Evolutionary conservation across 2,329 filamentous ascomycete species (phyloP).

Genomic region (Colletotrichum shisoi): DNA sequence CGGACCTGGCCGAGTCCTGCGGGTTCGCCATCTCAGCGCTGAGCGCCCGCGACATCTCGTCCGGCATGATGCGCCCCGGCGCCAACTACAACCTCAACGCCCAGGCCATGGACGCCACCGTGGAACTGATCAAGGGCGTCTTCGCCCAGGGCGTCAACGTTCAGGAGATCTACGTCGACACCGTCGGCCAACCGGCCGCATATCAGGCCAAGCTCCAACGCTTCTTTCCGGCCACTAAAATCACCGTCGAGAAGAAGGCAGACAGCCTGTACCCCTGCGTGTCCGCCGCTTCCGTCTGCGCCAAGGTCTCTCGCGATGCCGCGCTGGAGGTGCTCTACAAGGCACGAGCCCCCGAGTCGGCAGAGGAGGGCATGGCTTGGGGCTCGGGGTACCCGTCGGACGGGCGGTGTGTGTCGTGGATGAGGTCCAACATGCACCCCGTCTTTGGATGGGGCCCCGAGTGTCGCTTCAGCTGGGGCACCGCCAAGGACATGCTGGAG

Average conservation of each 20-base stretch:
- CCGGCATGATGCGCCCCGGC: constrained; percentile 75
- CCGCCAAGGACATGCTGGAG: constrained; percentile 91
- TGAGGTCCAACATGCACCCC: constrained; percentile 86
- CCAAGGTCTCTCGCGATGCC: constrained; percentile 93
- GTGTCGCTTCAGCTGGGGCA: constrained; percentile 95
- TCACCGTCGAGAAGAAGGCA: constrained; percentile 88
- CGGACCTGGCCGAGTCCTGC: constrained; percentile 62
- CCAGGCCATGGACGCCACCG: constrained; percentile 92
- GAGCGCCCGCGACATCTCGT: constrained; percentile 82
- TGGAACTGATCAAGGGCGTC: constrained; percentile 80
- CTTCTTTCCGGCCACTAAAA: constrained; percentile 78
- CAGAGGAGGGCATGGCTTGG: constrained; percentile 66
- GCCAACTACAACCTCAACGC: constrained; percentile 88
- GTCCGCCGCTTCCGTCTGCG: constrained; percentile 90
- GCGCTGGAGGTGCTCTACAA: constrained; percentile 83
- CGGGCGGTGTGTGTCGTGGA: constrained; percentile 78
- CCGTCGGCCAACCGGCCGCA: constrained; percentile 79
- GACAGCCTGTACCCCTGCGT: constrained; percentile 93
- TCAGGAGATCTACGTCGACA: constrained; percentile 92
- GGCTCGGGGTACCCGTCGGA: constrained; percentile 95
- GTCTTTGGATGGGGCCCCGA: constrained; percentile 95
- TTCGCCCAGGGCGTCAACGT: constrained; percentile 81
- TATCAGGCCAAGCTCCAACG: constrained; percentile 87
- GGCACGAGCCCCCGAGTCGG: constrained; percentile 46
- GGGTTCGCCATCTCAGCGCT: constrained; percentile 86